Percentiles rank a stretch among this genome's conserved stretches.
phyloP scores from a whole-genome alignment of 306 rosid species.

The Adenanthera pavonina region DNA sequence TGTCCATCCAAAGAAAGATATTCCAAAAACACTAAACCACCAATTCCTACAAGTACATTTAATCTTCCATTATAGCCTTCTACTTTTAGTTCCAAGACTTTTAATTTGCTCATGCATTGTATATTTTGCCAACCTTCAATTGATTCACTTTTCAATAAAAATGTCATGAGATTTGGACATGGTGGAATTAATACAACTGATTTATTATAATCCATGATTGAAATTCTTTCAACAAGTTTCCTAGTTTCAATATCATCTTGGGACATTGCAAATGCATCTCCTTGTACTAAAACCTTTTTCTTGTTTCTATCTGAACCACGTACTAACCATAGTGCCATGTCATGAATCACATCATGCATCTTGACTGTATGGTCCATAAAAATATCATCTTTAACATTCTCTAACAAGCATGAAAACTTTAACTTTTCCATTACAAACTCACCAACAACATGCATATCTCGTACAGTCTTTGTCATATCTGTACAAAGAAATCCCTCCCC shows the following conservation, averaged over 20 bases:
- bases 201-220: background rate
- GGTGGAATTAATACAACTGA: background rate
- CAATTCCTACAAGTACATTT: background rate
- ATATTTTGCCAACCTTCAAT: background rate
- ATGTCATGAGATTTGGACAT: background rate
- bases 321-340: background rate
- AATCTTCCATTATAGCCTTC: background rate
- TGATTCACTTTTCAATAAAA: background rate
- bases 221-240: background rate
- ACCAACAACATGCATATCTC: background rate
- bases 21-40: background rate
- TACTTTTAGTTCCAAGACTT: background rate
- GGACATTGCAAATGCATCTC: background rate
- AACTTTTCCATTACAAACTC: background rate
- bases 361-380: background rate
- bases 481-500: background rate
- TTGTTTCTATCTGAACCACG: background rate
- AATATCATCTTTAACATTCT: background rate
- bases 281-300: background rate
- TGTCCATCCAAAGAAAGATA: background rate
- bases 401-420: constrained; percentile 16
- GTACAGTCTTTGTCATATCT: background rate
- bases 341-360: constrained; percentile 23
- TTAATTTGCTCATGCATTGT: background rate
- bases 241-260: background rate